Evolutionary conservation across 2,329 filamentous ascomycete species (phyloP), one percentile per base, ranked within the genome.

Genomic region (Orbilia brochopaga): DNA sequence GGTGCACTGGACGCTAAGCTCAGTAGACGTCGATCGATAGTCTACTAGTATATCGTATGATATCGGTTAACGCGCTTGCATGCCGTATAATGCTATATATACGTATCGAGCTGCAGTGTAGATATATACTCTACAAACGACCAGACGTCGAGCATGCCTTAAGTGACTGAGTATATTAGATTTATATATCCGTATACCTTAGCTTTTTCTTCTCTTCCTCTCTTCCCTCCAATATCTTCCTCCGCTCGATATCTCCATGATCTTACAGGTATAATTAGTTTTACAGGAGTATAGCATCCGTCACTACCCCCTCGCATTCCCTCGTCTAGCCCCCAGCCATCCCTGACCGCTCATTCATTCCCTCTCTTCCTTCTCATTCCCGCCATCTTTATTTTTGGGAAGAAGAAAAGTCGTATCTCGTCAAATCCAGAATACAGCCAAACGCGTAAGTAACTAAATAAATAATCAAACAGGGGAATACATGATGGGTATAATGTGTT

Each of bases 401-500:
- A 15, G 24, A 27, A 27, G 21, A 46, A 50, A 59, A 57, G n/a
- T 59, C 56, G 56, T 59, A 50, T 50, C 56, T 59, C 42, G 32
- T 50, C 42, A 35, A n/a, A 2, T n/a, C 8, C 4, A 8, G 8
- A 32, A 32, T 32, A 32, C 27, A 27, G 10, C 24, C 3, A 19
- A 15, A 11, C n/a, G 23, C 50, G 11, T 10, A 53, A 30, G 30
- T 24, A 5, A n/a, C 2, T 21, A 23, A 19, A 3, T 21, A 55
- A 21, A 40, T 17, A 23, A 40, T 30, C n/a, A 44, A 57, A 30
- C 44, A 40, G 51, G 30, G 60, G 40, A 52, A 64, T 64, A 56
- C 60, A 57, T 64, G 60, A 64, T 64, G 60, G 53, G 53, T 56
- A 56, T 64, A 62, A 57, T 64, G 23, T 30, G 44, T 48, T 40